Evolutionary conservation across 2,329 filamentous ascomycete genomes (phyloP), one percentile per base, ranked within the genome.

Genomic region (Lasiodiplodia sp.): DNA sequence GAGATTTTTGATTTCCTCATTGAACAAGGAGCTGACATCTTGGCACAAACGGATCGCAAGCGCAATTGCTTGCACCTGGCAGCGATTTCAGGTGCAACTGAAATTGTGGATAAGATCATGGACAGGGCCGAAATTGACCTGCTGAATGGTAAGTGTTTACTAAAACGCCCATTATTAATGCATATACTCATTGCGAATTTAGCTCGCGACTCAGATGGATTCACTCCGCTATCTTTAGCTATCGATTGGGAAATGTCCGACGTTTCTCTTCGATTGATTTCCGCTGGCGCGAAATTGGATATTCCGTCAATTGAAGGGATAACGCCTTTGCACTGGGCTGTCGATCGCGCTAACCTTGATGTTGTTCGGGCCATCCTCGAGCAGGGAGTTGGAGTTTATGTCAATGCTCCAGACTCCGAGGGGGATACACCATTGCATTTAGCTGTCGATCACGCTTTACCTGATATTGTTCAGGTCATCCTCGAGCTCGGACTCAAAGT

Each of bases 1-100:
- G 58, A 63, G 14, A 6, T 16, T 1, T 38, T 63, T 34, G 34
- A 12, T 12, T 1, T 63, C 3, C 40, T 63, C 4, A 25, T 63
- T 2, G 40, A 51, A 31, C 16, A 34, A 0, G 58, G 58, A 25
- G 58, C 58, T 7, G 23, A 63, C 4, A 63, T 63, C 21, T 21
- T 28, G 8, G 23, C 14, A 31, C 4, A 1, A 12, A 1, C 18
- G 3, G 0, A 21, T 8, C 0, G 2, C 0, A 18, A 10, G 2
- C 11, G 14, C 6, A 53, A 16, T 3, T 31, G 23, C 8, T 31
- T 31, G 23, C 51, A 53, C 16, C 4, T 53, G 2, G 51, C 51
- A 2, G 23, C 14, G 11, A 0, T 0, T 1, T 3, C 2, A 3
- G 51, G 25, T 28, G 4, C 12, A 1, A 2, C 5, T 16, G 12